Evolutionary conservation across 345 rosid genomes (phyloP).

Genomic region (Citrus trifoliata): DNA sequence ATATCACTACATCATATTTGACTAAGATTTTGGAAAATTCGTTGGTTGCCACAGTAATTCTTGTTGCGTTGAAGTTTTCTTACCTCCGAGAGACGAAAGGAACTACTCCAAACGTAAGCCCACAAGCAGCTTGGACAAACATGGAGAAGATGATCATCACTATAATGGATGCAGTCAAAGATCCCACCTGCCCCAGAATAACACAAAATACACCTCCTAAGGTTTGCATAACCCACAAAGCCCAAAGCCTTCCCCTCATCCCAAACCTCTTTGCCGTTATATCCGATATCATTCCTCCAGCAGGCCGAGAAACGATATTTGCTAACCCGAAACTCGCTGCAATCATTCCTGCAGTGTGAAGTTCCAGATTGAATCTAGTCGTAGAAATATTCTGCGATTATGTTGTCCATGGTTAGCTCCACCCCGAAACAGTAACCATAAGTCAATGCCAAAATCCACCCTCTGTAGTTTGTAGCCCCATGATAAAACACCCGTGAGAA

Average conservation of each 20-base stretch:
- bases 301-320: conserved; percentile 72
- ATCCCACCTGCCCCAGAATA: conserved; percentile 44
- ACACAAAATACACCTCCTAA: conserved; percentile 68
- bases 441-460: conserved; percentile 83
- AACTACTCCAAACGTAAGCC: conserved; percentile 85
- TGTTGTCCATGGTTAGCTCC: conserved; percentile 80
- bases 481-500: conserved; percentile 42
- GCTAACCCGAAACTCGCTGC: conserved; percentile 90
- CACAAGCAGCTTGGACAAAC: conserved; percentile 86
- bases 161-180: conserved; percentile 44
- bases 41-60: not conserved
- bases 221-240: conserved; percentile 74
- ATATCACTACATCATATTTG: too few relatives aligned
- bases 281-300: conserved; percentile 76
- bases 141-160: conserved; percentile 77
- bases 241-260: conserved; percentile 89
- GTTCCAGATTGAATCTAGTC: conserved; percentile 71
- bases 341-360: conserved; percentile 78
- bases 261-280: conserved; percentile 57
- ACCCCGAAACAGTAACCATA: conserved; percentile 94
- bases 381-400: conserved; percentile 81
- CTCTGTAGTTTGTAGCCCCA: conserved; percentile 70
- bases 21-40: not conserved
- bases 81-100: conserved; percentile 89
- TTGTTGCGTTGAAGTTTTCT: not conserved